A percentile compares a stretch with the other conserved stretches of the same genome.
These are phyloP conservation scores for Aspergillus clavatus DNA, from an alignment of 2,329 filamentous ascomycete genomes.

Conservation along the genomic window DNA sequence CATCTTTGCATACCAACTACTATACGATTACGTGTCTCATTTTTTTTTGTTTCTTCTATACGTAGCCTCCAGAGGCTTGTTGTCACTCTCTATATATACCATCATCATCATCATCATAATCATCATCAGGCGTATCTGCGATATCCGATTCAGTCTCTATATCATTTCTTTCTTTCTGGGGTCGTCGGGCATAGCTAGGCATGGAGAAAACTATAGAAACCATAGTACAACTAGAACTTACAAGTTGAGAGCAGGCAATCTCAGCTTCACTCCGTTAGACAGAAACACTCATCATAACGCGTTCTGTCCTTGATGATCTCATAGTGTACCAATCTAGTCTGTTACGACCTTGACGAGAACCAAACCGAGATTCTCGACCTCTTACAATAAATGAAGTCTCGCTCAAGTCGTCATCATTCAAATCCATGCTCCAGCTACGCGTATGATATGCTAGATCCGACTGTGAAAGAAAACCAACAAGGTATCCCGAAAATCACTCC, in stretches of 20 bases:
- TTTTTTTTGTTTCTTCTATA: not conserved
- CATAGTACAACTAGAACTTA: not conserved
- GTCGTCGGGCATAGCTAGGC: not conserved
- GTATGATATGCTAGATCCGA: not conserved
- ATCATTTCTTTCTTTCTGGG: not conserved
- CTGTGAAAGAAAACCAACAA: not conserved
- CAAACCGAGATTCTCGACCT: too few relatives aligned
- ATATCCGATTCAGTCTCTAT: not conserved
- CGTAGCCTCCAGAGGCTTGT: not conserved
- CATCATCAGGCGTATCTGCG: not conserved
- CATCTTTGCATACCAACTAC: not conserved
- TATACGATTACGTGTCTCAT: not conserved
- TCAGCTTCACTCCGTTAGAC: not conserved
- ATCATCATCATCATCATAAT: too few relatives aligned
- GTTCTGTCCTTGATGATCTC: too few relatives aligned
- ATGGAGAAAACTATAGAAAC: not conserved
- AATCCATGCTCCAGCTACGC: not conserved
- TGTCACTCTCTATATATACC: not conserved
- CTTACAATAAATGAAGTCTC: not conserved
- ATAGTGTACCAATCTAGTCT: too few relatives aligned
- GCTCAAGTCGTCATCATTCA: not conserved
- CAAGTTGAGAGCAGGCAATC: not conserved
- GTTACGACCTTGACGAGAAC: too few relatives aligned
- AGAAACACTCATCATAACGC: too few relatives aligned
- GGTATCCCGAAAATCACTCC: not conserved